phyloP scores from a whole-genome alignment of 2,329 filamentous ascomycete genomes.

The Diplocarpon mali region DNA sequence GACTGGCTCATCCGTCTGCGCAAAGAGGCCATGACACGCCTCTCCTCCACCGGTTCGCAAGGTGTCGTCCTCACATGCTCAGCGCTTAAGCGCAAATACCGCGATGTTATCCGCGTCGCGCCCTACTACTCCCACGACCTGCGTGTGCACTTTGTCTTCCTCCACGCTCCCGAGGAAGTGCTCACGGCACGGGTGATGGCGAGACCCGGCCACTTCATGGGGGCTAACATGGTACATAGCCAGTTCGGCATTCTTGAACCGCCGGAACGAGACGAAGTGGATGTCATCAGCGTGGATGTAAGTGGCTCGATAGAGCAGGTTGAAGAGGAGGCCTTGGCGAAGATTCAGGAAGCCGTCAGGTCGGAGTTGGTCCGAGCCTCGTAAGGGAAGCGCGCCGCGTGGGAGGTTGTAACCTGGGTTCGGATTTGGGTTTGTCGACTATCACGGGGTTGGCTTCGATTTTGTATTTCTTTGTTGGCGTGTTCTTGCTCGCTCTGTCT shows the following conservation, averaged over 20 bases:
- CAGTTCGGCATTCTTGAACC: conserved; percentile 84
- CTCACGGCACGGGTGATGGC: conserved; percentile 64
- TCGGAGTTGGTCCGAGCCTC: conserved; percentile 10
- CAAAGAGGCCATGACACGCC: conserved; percentile 49
- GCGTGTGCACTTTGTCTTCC: conserved; percentile 86
- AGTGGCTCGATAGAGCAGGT: conserved; percentile 48
- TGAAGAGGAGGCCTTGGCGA: conserved; percentile 45
- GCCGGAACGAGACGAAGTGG: conserved; percentile 57
- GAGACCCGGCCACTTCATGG: conserved; percentile 87
- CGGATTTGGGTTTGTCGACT: neutral
- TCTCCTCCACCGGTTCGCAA: conserved; percentile 38
- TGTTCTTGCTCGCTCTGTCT: neutral
- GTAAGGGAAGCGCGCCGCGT: neutral
- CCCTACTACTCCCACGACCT: conserved; percentile 63
- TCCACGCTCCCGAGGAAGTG: conserved; percentile 64
- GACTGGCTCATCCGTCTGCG: conserved; percentile 83
- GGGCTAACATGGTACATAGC: conserved; percentile 85
- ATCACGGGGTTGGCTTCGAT: neutral
- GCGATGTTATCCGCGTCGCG: conserved; percentile 77
- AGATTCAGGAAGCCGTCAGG: conserved; percentile 31
- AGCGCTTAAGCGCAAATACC: conserved; percentile 92
- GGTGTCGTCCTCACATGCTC: conserved; percentile 95
- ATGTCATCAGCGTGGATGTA: conserved; percentile 63
- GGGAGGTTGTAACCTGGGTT: neutral
- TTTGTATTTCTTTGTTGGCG: too few species aligned